These are phyloP conservation scores for Kodamaea leandrae DNA, from an alignment of 805 yeast species.

Conservation along the genomic window DNA sequence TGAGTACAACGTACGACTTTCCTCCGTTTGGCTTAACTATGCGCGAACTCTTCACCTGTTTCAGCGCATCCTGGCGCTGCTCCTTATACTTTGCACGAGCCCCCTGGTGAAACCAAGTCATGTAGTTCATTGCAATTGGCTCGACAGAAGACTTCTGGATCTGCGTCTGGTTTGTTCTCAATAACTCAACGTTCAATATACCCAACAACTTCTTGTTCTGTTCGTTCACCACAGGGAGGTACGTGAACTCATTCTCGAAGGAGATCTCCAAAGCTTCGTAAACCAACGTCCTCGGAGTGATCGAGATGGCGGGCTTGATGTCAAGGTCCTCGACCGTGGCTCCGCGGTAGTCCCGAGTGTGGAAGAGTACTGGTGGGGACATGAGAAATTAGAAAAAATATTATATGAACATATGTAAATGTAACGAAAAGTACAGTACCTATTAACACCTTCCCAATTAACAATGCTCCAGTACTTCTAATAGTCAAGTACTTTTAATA, in stretches of 20 bases:
- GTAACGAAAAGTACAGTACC: too few relatives aligned
- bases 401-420: too few relatives aligned
- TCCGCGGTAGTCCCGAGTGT: constrained; percentile 40
- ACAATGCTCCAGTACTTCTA: too few relatives aligned
- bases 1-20: constrained; percentile 42
- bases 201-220: constrained; percentile 44
- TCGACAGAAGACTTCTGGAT: constrained; percentile 21
- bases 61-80: constrained; percentile 12
- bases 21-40: constrained; percentile 33
- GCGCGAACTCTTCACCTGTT: constrained; percentile 20
- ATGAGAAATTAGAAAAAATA: neutral
- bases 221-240: constrained; percentile 53
- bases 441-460: too few relatives aligned
- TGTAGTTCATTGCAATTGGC: constrained; percentile 32
- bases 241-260: constrained; percentile 54
- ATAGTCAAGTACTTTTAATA: too few relatives aligned
- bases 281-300: constrained; percentile 47
- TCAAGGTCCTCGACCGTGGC: constrained; percentile 62
- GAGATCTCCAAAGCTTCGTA: constrained; percentile 52
- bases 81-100: constrained; percentile 34
- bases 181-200: constrained; percentile 46
- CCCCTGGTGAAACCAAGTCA: constrained; percentile 44
- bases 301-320: constrained; percentile 54
- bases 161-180: constrained; percentile 30
- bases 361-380: constrained; percentile 20